Evolutionary conservation across 164 flowering plant genomes (phyloP).

Genomic region (Taxillus chinensis): DNA sequence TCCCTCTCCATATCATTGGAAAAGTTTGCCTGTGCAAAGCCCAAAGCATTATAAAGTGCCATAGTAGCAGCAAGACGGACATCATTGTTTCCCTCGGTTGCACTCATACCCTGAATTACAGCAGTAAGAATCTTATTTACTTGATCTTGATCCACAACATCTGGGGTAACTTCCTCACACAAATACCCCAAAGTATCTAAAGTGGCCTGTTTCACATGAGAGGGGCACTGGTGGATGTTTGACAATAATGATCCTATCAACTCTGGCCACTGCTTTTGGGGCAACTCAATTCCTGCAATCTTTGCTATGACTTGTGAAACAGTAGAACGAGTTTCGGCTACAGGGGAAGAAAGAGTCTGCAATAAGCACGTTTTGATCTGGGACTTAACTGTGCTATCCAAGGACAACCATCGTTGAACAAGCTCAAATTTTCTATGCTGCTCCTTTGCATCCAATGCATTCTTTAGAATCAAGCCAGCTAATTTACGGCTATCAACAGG

Average conservation of each 20-base stretch:
- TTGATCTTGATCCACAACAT: constrained; percentile 48
- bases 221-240: constrained; percentile 37
- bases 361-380: constrained; percentile 38
- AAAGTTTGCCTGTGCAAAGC: constrained; percentile 60
- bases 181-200: constrained; percentile 55
- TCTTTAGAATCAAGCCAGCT: constrained; percentile 55
- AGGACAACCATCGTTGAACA: constrained; percentile 47
- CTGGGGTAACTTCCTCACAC: constrained; percentile 60
- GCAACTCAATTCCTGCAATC: constrained; percentile 53
- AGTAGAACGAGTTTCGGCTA: constrained; percentile 48
- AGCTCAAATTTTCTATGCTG: constrained; percentile 47
- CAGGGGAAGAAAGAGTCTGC: constrained; percentile 38
- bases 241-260: constrained; percentile 38
- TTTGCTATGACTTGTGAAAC: constrained; percentile 61
- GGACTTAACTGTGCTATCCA: constrained; percentile 29
- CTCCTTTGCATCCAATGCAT: constrained; percentile 60
- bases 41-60: constrained; percentile 47
- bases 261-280: constrained; percentile 61
- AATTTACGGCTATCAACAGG: constrained; percentile 55
- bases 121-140: constrained; percentile 58
- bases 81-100: constrained; percentile 38
- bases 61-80: constrained; percentile 54
- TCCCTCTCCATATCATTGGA: constrained; percentile 62
- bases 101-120: constrained; percentile 55
- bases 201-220: constrained; percentile 48